Conservation (phyloP, 148 eudicot genomes). For the Rhododendron mucronatum region DNA sequence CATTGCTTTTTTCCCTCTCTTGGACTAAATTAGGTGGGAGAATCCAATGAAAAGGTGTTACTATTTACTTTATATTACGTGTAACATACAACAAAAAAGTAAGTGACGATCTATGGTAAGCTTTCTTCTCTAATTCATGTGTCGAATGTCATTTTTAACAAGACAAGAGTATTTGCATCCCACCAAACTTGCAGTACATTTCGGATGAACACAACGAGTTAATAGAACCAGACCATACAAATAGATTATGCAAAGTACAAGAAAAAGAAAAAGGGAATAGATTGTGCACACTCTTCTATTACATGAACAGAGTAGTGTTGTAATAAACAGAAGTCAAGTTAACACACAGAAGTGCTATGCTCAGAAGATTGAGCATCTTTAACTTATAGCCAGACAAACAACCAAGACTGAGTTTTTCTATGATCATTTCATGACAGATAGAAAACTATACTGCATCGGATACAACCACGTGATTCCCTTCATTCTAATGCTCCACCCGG, state of each 20-base stretch:
- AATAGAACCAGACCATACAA: neutral
- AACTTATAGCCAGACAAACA: no score
- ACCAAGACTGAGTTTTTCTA: no score
- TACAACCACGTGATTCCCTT: neutral
- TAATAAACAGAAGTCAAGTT: neutral
- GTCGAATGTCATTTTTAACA: no score
- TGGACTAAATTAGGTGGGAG: neutral
- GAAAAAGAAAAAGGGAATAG: no score
- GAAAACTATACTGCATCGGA: neutral
- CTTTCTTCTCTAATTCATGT: no score
- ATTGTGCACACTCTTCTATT: neutral
- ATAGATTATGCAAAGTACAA: neutral
- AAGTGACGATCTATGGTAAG: no score
- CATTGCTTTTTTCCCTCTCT: neutral
- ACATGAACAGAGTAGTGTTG: neutral
- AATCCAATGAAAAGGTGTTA: neutral
- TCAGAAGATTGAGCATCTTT: no score
- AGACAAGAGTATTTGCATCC: no score
- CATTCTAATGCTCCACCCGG: conserved; percentile 6
- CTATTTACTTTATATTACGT: neutral
- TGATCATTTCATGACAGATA: no score
- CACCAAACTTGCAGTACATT: no score
- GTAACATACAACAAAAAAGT: no score
- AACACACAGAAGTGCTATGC: neutral
- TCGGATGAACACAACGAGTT: no score